Conservation (phyloP, 2,329 filamentous ascomycete genomes). For the Zymoseptoria ardabiliae region DNA sequence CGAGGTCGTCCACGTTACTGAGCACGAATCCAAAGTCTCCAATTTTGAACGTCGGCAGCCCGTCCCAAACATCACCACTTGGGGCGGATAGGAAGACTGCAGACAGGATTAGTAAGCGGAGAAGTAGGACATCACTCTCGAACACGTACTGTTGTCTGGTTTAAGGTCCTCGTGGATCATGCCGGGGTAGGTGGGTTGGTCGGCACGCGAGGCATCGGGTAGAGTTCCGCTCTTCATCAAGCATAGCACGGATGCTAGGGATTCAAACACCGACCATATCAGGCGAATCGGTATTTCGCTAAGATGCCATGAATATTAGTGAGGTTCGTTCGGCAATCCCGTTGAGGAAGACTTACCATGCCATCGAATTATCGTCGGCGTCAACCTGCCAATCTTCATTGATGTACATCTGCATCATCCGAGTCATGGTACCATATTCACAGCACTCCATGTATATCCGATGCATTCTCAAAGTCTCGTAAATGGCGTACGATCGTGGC, state of each 20-base stretch:
- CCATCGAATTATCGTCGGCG: background rate
- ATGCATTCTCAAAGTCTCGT: background rate
- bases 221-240: conserved; percentile 3
- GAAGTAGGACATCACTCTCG: background rate
- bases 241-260: conserved; percentile 1
- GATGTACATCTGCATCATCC: background rate
- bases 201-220: background rate
- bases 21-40: conserved; percentile 6
- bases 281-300: conserved; percentile 1
- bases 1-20: background rate
- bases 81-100: conserved; percentile 1
- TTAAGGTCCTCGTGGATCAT: conserved; percentile 4
- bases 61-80: background rate
- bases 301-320: background rate
- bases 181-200: background rate
- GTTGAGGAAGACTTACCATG: background rate
- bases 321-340: background rate
- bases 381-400: background rate
- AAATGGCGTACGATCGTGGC: background rate
- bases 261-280: conserved; percentile 6
- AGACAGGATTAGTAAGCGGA: background rate
- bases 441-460: background rate
- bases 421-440: background rate
- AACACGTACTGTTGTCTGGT: background rate
- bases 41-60: background rate